Percentiles rank a stretch among this genome's conserved stretches.
phyloP scores from a whole-genome alignment of 164 flowering plant genomes.

The Aristolochia californica region DNA sequence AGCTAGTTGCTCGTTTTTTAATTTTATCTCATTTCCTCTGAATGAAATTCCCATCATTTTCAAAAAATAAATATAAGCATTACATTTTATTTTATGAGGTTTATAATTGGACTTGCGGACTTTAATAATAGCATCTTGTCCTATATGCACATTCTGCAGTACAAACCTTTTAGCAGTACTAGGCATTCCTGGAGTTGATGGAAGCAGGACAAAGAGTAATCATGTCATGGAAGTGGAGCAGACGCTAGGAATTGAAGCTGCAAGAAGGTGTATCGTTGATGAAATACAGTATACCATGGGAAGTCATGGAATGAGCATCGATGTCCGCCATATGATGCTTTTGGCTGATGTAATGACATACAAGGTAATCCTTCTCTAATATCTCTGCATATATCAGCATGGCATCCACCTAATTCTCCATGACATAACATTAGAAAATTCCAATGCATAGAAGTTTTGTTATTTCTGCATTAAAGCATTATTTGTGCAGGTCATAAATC shows the following conservation, averaged over 20 bases:
- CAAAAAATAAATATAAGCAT: too few relatives aligned
- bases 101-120: too few relatives aligned
- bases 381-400: not conserved
- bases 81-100: too few relatives aligned
- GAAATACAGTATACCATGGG: conserved; percentile 67
- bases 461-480: not conserved
- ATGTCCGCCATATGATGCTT: conserved; percentile 95
- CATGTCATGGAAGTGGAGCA: conserved; percentile 57
- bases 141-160: conserved; percentile 31
- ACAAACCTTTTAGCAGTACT: conserved; percentile 66
- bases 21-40: too few relatives aligned
- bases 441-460: not conserved
- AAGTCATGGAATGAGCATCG: conserved; percentile 81
- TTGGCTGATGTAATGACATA: conserved; percentile 89
- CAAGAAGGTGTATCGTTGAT: conserved; percentile 48
- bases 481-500: not conserved
- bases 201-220: conserved; percentile 57
- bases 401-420: not conserved
- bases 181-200: conserved; percentile 77
- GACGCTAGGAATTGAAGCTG: conserved; percentile 93
- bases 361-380: conserved; percentile 21
- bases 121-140: too few relatives aligned
- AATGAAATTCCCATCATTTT: too few relatives aligned
- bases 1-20: too few relatives aligned
- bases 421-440: not conserved